Evolutionary conservation across 371 early-diverging fungal species (phyloP).

Genomic region (Modicella reniformis): DNA sequence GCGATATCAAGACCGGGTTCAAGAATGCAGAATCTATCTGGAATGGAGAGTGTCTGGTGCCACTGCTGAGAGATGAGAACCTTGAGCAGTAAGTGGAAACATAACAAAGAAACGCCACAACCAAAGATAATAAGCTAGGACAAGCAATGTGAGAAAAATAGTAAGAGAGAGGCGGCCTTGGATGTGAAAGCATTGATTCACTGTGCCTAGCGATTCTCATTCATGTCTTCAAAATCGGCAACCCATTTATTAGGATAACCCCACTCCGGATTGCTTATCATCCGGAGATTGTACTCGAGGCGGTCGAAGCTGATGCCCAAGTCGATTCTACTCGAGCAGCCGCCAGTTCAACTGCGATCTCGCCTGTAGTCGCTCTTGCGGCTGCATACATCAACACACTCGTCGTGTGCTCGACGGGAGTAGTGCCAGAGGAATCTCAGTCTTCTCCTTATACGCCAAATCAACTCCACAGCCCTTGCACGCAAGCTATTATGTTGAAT

Average conservation of each 20-base stretch:
- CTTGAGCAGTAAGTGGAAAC: background rate
- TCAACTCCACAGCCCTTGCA: background rate
- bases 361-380: background rate
- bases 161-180: too few relatives aligned
- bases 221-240: background rate
- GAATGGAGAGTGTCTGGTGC: background rate
- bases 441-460: background rate
- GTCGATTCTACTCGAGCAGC: background rate
- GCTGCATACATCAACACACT: too few relatives aligned
- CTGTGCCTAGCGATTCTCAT: background rate
- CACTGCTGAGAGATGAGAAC: background rate
- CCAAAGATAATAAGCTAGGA: background rate
- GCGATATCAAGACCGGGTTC: background rate
- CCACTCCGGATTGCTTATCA: conserved; percentile 2
- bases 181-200: background rate
- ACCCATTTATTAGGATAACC: background rate
- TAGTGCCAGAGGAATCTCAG: background rate
- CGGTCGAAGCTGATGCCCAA: background rate
- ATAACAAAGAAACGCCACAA: background rate
- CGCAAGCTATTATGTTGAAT: background rate
- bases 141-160: too few relatives aligned
- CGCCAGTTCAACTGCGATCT: background rate
- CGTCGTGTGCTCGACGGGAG: too few relatives aligned
- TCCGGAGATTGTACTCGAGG: conserved; percentile 9
- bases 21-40: background rate